A percentile compares a stretch with the other conserved stretches of the same genome.
Evolutionary conservation across 1,284 basidiomycete species (phyloP).

Genomic region (Volvariella volvacea): DNA sequence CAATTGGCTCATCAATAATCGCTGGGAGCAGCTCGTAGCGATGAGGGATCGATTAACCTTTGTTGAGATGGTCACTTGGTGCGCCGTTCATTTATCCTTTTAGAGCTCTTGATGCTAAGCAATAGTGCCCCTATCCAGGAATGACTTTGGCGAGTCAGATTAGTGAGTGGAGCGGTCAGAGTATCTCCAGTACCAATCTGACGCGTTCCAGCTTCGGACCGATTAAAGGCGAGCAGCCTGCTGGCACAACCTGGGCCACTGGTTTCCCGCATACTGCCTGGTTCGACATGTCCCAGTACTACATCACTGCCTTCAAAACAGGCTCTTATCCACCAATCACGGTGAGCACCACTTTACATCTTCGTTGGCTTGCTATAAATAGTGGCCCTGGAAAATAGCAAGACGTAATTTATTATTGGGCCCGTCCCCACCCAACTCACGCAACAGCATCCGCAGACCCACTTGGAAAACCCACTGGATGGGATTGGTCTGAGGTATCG

Average conservation of each 20-base stretch:
- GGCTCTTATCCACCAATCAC: constrained; percentile 18
- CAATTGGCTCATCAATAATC: constrained; percentile 33
- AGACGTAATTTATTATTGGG: constrained; percentile 20
- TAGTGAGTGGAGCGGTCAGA: constrained; percentile 21
- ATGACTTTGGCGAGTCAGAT: constrained; percentile 34
- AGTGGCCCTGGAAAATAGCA: constrained; percentile 1
- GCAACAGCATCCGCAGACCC: constrained; percentile 19
- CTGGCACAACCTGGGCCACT: constrained; percentile 27
- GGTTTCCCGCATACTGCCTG: constrained; percentile 26
- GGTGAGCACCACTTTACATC: constrained; percentile 14
- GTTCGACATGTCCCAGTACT: constrained; percentile 19
- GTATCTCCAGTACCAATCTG: not conserved
- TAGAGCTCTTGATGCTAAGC: not conserved
- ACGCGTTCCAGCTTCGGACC: constrained; percentile 17
- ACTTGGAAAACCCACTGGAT: constrained; percentile 39
- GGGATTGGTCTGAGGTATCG: constrained; percentile 33
- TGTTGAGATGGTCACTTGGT: constrained; percentile 39
- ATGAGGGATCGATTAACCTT: constrained; percentile 32
- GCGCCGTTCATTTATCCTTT: constrained; percentile 4
- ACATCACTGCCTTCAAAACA: constrained; percentile 19
- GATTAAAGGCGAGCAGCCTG: constrained; percentile 23
- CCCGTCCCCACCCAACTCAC: constrained; percentile 17
- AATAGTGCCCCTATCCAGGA: constrained; percentile 18
- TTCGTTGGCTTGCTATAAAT: not conserved
- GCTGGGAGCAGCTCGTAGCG: constrained; percentile 35